Conservation (phyloP, 2,329 filamentous ascomycete species). For the Claviceps quebecensis region DNA sequence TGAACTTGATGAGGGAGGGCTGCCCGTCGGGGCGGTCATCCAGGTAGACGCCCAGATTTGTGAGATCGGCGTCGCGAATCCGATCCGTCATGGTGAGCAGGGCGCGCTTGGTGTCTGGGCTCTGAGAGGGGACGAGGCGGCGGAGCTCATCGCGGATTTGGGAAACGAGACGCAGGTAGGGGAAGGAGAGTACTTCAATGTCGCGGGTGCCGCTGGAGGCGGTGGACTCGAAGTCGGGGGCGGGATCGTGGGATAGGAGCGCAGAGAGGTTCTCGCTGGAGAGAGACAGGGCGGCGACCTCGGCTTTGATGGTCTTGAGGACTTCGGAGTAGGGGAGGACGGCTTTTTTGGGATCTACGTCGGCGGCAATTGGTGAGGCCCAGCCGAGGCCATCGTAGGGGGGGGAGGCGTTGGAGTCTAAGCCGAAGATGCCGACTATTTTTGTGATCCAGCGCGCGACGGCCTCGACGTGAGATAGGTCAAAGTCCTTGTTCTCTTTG, state of each 20-base stretch:
- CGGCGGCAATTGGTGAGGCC: conserved; percentile 27
- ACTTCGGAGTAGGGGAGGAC: conserved; percentile 34
- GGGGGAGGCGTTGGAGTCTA: conserved; percentile 47
- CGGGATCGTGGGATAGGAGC: conserved; percentile 30
- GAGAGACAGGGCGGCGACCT: conserved; percentile 34
- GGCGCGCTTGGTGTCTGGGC: conserved; percentile 47
- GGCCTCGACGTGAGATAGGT: conserved; percentile 34
- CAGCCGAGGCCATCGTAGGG: conserved; percentile 45
- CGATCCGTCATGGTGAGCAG: conserved; percentile 66
- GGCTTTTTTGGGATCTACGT: conserved; percentile 29
- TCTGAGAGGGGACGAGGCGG: conserved; percentile 32
- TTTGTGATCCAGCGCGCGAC: conserved; percentile 69
- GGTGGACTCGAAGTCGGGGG: conserved; percentile 31
- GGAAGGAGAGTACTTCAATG: conserved; percentile 37
- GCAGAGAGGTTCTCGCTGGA: conserved; percentile 28
- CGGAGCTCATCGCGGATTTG: conserved; percentile 49
- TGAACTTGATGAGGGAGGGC: conserved; percentile 59
- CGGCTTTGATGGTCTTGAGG: conserved; percentile 30
- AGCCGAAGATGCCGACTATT: conserved; percentile 72
- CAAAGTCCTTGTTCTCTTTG: conserved; percentile 30
- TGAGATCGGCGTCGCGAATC: conserved; percentile 68
- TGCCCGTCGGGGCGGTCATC: conserved; percentile 60
- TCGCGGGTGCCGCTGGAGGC: conserved; percentile 33
- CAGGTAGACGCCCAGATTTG: conserved; percentile 72
- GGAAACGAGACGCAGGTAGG: conserved; percentile 41